phyloP scores from a whole-genome alignment of 257 asterid genomes.

The Penstemon newberryi region DNA sequence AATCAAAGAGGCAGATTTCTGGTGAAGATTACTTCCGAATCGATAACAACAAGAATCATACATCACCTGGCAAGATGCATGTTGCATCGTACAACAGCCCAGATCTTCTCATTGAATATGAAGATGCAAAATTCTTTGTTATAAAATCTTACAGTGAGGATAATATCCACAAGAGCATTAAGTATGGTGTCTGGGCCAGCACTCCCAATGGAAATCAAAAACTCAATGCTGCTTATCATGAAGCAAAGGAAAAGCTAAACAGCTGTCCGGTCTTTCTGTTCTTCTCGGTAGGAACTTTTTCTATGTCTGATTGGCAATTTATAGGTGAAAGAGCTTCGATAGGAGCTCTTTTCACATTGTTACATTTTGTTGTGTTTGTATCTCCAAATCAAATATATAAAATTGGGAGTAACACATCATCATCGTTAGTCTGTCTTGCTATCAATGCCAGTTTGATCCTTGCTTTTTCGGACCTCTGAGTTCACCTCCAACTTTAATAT shows the following conservation, averaged over 20 bases:
- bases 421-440: not conserved
- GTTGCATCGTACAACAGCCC: slow-evolving; percentile 14
- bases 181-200: slow-evolving; percentile 55
- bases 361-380: not conserved
- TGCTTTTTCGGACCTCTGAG: not conserved
- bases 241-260: slow-evolving; percentile 39
- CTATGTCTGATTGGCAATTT: not conserved
- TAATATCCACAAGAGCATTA: slow-evolving; percentile 55
- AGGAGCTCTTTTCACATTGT: not conserved
- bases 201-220: slow-evolving; percentile 53
- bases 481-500: not conserved
- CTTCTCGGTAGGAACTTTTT: slow-evolving; percentile 41
- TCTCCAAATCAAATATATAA: not conserved
- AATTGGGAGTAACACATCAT: not conserved
- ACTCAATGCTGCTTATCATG: slow-evolving; percentile 49
- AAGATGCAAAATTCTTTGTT: slow-evolving; percentile 47
- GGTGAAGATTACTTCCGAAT: slow-evolving; percentile 3
- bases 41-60: not conserved
- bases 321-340: not conserved
- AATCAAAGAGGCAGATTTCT: slow-evolving; percentile 13
- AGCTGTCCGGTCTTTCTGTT: slow-evolving; percentile 44
- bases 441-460: not conserved
- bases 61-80: slow-evolving; percentile 12
- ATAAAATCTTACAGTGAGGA: slow-evolving; percentile 58
- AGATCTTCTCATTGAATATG: slow-evolving; percentile 15